Evolutionary conservation across 2,329 filamentous ascomycete genomes (phyloP).

Genomic region (Fusarium sublunatum): DNA sequence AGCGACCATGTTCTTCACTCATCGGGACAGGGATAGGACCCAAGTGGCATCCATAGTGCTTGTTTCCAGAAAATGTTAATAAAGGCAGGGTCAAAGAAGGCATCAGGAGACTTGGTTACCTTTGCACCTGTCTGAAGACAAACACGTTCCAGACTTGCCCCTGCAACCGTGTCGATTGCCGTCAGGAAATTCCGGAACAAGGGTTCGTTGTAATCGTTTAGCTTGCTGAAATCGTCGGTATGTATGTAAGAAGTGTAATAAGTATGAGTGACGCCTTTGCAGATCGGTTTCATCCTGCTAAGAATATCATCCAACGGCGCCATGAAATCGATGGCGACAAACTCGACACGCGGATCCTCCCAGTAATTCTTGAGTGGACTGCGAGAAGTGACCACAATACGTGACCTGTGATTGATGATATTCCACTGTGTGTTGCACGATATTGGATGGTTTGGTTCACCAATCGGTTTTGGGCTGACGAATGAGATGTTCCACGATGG

Average conservation of each 20-base stretch:
- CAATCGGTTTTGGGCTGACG: constrained; percentile 1
- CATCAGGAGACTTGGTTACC: too few species aligned
- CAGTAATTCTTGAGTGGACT: neutral
- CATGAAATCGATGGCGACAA: constrained; percentile 3
- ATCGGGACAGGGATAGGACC: neutral
- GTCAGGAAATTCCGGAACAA: constrained; percentile 5
- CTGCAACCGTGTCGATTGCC: constrained; percentile 1
- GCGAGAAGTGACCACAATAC: constrained; percentile 1
- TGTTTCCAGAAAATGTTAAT: too few species aligned
- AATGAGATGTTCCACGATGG: constrained; percentile 5
- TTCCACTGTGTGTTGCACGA: too few species aligned
- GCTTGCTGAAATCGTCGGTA: neutral
- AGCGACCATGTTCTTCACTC: too few species aligned
- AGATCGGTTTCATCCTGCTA: neutral
- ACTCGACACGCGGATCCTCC: constrained; percentile 6
- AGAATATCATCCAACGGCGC: neutral
- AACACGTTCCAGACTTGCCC: neutral
- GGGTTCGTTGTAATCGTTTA: constrained; percentile 2
- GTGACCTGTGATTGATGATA: too few species aligned
- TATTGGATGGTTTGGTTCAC: neutral
- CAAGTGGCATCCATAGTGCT: constrained; percentile 8
- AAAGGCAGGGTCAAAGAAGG: too few species aligned
- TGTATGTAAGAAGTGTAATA: constrained; percentile 7
- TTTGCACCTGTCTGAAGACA: constrained; percentile 4
- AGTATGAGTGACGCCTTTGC: neutral